Percentiles rank a stretch among this genome's conserved stretches.
Conservation (phyloP, 2,329 filamentous ascomycete species). For the Chalaropsis thielavioides region DNA sequence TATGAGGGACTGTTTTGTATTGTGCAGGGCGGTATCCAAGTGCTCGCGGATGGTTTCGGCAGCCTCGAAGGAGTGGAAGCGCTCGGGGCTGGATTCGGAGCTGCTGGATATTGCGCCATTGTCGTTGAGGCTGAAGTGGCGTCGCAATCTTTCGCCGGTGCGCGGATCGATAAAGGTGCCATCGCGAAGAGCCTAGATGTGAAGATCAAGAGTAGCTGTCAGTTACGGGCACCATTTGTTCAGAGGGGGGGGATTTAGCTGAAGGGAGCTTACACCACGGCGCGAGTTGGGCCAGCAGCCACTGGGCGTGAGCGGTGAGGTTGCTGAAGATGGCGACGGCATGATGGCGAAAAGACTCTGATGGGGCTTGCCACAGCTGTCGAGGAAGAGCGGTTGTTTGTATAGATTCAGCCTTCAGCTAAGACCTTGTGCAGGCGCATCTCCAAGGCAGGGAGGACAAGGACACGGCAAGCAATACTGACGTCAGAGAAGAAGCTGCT, state of each 20-base stretch:
- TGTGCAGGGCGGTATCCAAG: conserved; percentile 25
- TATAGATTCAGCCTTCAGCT: conserved; percentile 4
- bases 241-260: not conserved
- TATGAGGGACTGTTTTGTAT: conserved; percentile 27
- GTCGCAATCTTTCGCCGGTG: conserved; percentile 72
- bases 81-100: conserved; percentile 23
- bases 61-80: conserved; percentile 26
- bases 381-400: not conserved
- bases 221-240: not conserved
- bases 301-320: not conserved
- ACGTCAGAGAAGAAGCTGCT: not conserved
- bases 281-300: conserved; percentile 7
- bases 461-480: not conserved
- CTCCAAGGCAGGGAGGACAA: not conserved
- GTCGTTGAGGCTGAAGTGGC: conserved; percentile 55
- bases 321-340: conserved; percentile 7
- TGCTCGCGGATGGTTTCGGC: conserved; percentile 27
- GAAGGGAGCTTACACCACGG: not conserved
- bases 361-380: not conserved
- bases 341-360: not conserved
- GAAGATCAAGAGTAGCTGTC: not conserved
- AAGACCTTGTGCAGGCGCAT: conserved; percentile 8
- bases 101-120: conserved; percentile 22
- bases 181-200: conserved; percentile 54
- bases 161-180: conserved; percentile 75